Evolutionary conservation across 2,329 filamentous ascomycete species (phyloP), one percentile per base, ranked within the genome.

Genomic region (Sarocladium kiliense): DNA sequence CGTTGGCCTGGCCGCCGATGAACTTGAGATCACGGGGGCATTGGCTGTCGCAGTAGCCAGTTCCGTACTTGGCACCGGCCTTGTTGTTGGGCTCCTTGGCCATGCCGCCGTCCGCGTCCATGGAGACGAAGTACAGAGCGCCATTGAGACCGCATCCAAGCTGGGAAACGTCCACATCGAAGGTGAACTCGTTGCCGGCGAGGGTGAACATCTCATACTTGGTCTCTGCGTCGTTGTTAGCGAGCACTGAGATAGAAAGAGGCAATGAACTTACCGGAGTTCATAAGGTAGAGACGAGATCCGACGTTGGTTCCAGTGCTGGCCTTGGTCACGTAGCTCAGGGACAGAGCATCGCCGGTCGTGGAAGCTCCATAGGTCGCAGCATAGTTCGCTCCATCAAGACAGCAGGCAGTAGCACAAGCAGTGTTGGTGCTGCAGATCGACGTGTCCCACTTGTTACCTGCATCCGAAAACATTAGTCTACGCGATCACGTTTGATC

Each of bases 91-190:
- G 54, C 60, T 75, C 75, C 61, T 72, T 73, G 63, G 66, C 62
- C 62, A 72, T 66, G 54, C 78, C 79, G 59, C 78, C 79, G 56
- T 80, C 76, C 27, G 71, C 68, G 21, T 80, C 75, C 80, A 83
- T 83, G 58, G 76, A 69, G 19, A 78, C 73, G 50, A 82, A 77
- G 69, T 86, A 86, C 32, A 87, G 67, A 26, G 84, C 84, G 54
- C 82, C 82, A 68, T 88, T 87, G 58, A 88, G 67, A 54, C 86
- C 85, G 61, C 86, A 88, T 9, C 50, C 36, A 23, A 87, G 73
- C 55, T 77, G 77, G 23, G 82, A 85, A 27, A 85, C 75, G 63
- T 88, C 84, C n/a, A 87, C 83, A 55, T 86, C 83, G 56, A 88
- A 86, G 30, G 81, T 80, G 63, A 88, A 80, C 66, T 88, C 85